Evolutionary conservation across 2,329 filamentous ascomycete species (phyloP).

Genomic region (Xylaria sp.): DNA sequence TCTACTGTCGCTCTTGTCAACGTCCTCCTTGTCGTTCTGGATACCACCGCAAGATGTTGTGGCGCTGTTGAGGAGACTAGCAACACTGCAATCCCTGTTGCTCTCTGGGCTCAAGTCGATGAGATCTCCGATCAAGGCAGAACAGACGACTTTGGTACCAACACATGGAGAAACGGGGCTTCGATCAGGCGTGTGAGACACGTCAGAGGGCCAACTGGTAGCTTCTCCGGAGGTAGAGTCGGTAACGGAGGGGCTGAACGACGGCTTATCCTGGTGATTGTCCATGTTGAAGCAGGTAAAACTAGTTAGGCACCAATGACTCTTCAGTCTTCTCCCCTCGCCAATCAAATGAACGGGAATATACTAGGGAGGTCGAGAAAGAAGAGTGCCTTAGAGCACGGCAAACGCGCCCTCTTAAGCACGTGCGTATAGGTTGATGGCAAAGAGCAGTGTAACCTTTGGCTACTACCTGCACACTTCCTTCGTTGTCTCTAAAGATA

Average conservation of each 20-base stretch:
- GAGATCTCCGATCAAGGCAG: background rate
- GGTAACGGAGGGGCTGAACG: constrained; percentile 13
- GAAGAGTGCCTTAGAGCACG: constrained; percentile 9
- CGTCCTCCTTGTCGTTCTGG: no score
- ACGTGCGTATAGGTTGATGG: constrained; percentile 18
- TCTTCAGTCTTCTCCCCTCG: constrained; percentile 1
- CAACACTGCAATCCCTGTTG: no score
- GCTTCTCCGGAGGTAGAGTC: constrained; percentile 19
- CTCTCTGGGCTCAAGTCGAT: no score
- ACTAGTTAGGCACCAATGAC: constrained; percentile 5
- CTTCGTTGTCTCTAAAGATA: constrained; percentile 8
- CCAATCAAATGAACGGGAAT: constrained; percentile 19
- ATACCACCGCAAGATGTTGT: no score
- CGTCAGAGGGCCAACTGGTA: constrained; percentile 25
- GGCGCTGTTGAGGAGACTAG: no score
- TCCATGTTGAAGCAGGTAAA: constrained; percentile 12
- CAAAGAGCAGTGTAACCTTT: background rate
- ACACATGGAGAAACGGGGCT: constrained; percentile 25
- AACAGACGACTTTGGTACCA: background rate
- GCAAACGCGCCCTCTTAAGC: constrained; percentile 30
- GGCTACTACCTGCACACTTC: background rate
- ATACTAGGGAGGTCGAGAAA: constrained; percentile 14
- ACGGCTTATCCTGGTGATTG: constrained; percentile 3
- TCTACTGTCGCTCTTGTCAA: no score
- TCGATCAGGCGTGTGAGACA: constrained; percentile 28